A percentile compares a stretch with the other conserved stretches of the same genome.
Evolutionary conservation across 2,329 filamentous ascomycete species (phyloP).

Genomic region (Fusarium ramigenum): DNA sequence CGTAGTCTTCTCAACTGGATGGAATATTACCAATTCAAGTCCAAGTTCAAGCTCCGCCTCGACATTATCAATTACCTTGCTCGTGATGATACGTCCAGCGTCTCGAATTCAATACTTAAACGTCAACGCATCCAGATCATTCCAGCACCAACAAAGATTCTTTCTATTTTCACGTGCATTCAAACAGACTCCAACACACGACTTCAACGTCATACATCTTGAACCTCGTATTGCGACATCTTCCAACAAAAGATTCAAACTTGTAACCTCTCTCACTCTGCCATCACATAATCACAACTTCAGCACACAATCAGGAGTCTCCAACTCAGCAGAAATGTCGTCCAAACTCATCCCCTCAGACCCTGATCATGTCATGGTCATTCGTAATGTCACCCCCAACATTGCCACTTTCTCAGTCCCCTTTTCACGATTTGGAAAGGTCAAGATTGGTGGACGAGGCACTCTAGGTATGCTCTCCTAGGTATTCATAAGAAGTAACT

Average conservation of each 20-base stretch:
- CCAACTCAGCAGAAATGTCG: constrained; percentile 58
- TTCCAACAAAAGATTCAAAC: background rate
- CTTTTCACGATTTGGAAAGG: constrained; percentile 80
- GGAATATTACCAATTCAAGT: constrained; percentile 12
- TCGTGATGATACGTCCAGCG: constrained; percentile 15
- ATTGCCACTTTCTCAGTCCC: constrained; percentile 84
- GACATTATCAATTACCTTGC: background rate
- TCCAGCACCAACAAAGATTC: background rate
- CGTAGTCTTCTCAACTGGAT: background rate
- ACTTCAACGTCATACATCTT: constrained; percentile 17
- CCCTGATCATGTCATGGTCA: constrained; percentile 87
- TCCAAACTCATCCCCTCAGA: constrained; percentile 73
- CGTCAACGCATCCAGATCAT: background rate
- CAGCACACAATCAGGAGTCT: constrained; percentile 11
- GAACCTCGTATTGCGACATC: background rate
- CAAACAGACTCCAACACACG: background rate
- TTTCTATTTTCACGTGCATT: constrained; percentile 9
- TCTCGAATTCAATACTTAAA: constrained; percentile 12
- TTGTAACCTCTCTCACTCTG: background rate
- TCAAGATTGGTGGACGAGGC: constrained; percentile 87
- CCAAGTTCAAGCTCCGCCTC: constrained; percentile 1
- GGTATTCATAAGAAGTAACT: background rate
- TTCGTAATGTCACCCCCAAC: constrained; percentile 82
- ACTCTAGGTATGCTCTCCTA: constrained; percentile 74
- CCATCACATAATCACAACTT: constrained; percentile 2